Conservation (phyloP, 2,329 filamentous ascomycete genomes). For the Cladophialophora psammophila region DNA sequence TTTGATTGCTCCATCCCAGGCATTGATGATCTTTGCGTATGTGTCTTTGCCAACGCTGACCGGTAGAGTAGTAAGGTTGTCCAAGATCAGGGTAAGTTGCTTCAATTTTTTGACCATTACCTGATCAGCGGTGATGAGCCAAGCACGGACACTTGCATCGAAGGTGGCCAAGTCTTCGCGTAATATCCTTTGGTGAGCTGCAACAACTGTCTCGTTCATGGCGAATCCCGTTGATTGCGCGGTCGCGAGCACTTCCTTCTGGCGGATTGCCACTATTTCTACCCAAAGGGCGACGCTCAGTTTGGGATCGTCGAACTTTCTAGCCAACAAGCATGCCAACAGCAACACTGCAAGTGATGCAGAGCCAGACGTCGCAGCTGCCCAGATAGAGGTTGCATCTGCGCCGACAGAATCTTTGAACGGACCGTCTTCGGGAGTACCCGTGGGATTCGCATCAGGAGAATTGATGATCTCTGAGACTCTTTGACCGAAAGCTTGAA, state of each 20-base stretch:
- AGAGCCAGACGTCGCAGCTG: constrained; percentile 47
- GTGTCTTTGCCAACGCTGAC: constrained; percentile 20
- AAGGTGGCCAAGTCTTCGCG: constrained; percentile 45
- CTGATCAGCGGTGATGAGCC: constrained; percentile 47
- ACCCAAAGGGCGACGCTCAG: constrained; percentile 43
- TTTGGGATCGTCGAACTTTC: constrained; percentile 39
- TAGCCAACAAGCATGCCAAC: constrained; percentile 45
- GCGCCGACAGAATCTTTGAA: constrained; percentile 43
- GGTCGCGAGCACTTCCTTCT: not conserved
- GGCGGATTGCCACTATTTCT: constrained; percentile 31
- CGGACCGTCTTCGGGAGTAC: constrained; percentile 17
- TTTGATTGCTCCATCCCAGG: constrained; percentile 44
- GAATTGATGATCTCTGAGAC: constrained; percentile 44
- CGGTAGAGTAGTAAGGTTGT: constrained; percentile 41
- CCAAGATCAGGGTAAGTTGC: constrained; percentile 43
- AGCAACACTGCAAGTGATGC: constrained; percentile 44
- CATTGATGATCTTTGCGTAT: constrained; percentile 44
- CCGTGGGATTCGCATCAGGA: constrained; percentile 19
- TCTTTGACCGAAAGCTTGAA: constrained; percentile 47
- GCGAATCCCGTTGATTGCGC: constrained; percentile 2
- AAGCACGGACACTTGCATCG: constrained; percentile 51
- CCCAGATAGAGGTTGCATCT: constrained; percentile 50
- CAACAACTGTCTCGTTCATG: constrained; percentile 6
- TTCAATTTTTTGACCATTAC: constrained; percentile 41
- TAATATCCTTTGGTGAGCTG: constrained; percentile 35